These are phyloP conservation scores for Emmonsiellopsis sp. DNA, from an alignment of 2,329 filamentous ascomycete species.

Conservation along the genomic window DNA sequence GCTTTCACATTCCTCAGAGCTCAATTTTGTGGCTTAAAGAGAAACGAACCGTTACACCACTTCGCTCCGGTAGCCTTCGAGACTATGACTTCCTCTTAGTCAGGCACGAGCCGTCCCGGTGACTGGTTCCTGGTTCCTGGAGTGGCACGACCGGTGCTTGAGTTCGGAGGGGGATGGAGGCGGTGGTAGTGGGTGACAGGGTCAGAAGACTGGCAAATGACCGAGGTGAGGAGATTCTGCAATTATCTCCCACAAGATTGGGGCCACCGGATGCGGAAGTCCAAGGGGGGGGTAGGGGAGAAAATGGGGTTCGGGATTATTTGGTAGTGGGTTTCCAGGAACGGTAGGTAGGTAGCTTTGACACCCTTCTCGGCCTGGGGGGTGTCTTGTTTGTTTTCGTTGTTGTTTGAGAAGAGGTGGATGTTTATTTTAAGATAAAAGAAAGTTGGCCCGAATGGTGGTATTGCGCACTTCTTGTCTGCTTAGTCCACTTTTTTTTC, in stretches of 20 bases:
- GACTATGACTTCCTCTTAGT: slow-evolving; percentile 1
- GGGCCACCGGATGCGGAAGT: background rate
- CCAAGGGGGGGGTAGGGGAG: background rate
- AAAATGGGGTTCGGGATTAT: background rate
- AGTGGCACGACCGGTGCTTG: slow-evolving; percentile 1
- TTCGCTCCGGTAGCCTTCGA: background rate
- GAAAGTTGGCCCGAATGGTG: background rate
- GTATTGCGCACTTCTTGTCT: background rate
- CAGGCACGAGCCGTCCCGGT: slow-evolving; percentile 3
- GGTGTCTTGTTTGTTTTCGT: background rate
- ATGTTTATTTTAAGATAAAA: background rate
- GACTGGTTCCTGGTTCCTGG: slow-evolving; percentile 1
- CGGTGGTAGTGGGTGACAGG: background rate
- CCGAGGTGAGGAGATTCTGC: background rate
- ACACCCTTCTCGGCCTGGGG: background rate
- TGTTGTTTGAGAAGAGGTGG: slow-evolving; percentile 1
- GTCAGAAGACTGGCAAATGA: background rate
- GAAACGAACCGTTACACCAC: slow-evolving; percentile 3
- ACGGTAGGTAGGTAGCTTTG: background rate
- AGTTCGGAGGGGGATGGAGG: background rate
- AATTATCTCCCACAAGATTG: background rate
- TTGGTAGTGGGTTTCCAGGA: background rate
- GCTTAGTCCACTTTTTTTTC: background rate
- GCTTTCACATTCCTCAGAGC: slow-evolving; percentile 3
- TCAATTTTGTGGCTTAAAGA: background rate